A percentile compares a stretch with the other conserved stretches of the same genome.
These are phyloP conservation scores for Blumeria hordei DNA, from an alignment of 2,329 filamentous ascomycete species.

Conservation along the genomic window DNA sequence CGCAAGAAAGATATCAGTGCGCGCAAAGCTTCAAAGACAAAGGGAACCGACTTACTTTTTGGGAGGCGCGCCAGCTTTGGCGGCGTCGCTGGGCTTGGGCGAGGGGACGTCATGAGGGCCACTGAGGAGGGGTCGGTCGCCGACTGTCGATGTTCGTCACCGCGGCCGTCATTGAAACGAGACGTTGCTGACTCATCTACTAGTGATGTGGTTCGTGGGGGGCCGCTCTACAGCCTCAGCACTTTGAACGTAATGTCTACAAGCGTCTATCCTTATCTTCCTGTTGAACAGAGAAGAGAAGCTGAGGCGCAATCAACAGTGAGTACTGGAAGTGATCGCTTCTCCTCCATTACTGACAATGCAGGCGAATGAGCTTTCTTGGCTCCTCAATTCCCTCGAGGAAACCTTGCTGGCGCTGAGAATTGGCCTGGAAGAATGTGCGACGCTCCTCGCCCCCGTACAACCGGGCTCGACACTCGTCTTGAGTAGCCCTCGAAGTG, in stretches of 20 bases:
- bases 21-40: too few relatives aligned
- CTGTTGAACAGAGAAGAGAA: slow-evolving; percentile 8
- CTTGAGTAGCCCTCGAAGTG: slow-evolving; percentile 64
- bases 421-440: slow-evolving; percentile 65
- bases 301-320: slow-evolving; percentile 14
- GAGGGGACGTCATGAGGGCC: too few relatives aligned
- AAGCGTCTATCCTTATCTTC: slow-evolving; percentile 12
- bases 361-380: slow-evolving; percentile 14
- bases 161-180: too few relatives aligned
- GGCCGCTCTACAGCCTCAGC: too few relatives aligned
- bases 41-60: too few relatives aligned
- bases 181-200: too few relatives aligned
- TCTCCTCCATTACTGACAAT: background rate
- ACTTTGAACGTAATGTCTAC: slow-evolving; percentile 5
- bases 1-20: too few relatives aligned
- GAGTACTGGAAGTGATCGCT: background rate
- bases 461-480: slow-evolving; percentile 77
- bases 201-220: too few relatives aligned
- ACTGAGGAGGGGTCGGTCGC: too few relatives aligned
- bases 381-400: slow-evolving; percentile 16
- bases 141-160: too few relatives aligned
- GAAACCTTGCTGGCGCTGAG: slow-evolving; percentile 13
- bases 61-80: too few relatives aligned
- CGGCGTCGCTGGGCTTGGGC: too few relatives aligned
- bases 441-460: slow-evolving; percentile 58